phyloP scores from a whole-genome alignment of 768 basidiomycete genomes.

The Pulveroboletus sp. region DNA sequence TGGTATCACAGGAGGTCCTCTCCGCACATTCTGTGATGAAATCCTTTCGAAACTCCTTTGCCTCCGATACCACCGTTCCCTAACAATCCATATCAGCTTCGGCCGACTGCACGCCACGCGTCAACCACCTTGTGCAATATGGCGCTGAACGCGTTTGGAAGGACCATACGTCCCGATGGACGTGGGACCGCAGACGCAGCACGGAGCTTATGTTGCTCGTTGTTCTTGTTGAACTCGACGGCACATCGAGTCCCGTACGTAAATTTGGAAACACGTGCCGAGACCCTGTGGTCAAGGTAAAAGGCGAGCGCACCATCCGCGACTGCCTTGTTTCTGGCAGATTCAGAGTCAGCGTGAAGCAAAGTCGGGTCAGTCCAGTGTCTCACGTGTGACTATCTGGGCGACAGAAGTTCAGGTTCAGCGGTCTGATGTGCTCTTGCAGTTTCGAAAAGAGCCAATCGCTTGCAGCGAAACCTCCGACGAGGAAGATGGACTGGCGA shows the following conservation, averaged over 20 bases:
- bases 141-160: constrained; percentile 32
- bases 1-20: constrained; percentile 24
- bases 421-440: constrained; percentile 28
- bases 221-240: constrained; percentile 26
- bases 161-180: constrained; percentile 30
- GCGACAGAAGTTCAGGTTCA: constrained; percentile 40
- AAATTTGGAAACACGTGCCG: constrained; percentile 36
- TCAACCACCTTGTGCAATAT: constrained; percentile 27
- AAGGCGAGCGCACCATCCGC: constrained; percentile 43
- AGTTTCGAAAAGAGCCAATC: constrained; percentile 40
- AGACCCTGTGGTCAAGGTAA: constrained; percentile 42
- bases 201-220: constrained; percentile 30
- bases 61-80: constrained; percentile 30
- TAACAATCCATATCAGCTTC: constrained; percentile 4
- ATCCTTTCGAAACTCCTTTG: constrained; percentile 31
- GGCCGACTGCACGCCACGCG: background rate
- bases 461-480: constrained; percentile 45
- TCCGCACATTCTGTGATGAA: constrained; percentile 31
- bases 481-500: constrained; percentile 36
- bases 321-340: constrained; percentile 43
- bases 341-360: background rate
- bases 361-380: background rate
- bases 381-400: constrained; percentile 50
- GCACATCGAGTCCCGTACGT: constrained; percentile 37
- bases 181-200: constrained; percentile 27